These are phyloP conservation scores for Puccinellia tenuiflora DNA, from an alignment of 176 grass and related monocot genomes.

Conservation along the genomic window DNA sequence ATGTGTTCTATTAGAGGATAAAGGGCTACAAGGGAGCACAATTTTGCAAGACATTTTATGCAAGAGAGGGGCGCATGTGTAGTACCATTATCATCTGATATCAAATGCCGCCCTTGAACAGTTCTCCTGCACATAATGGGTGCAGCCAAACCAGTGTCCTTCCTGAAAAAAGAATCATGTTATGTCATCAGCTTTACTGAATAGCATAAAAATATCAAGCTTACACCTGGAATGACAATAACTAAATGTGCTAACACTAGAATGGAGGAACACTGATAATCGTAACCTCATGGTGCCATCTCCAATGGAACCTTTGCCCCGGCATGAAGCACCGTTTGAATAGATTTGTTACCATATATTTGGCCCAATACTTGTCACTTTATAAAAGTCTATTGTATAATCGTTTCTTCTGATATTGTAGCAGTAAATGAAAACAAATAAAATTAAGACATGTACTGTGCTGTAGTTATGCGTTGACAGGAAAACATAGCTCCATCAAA, in stretches of 20 bases:
- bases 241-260: neutral
- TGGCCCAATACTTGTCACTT: neutral
- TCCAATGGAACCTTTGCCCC: neutral
- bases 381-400: neutral
- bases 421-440: neutral
- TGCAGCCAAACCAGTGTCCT: constrained; percentile 51
- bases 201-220: neutral
- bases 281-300: neutral
- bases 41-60: neutral
- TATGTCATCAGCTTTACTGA: neutral
- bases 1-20: neutral
- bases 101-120: constrained; percentile 76
- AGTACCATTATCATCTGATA: constrained; percentile 88
- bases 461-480: neutral
- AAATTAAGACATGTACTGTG: neutral
- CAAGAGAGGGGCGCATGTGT: neutral
- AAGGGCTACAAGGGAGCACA: neutral
- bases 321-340: neutral
- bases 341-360: neutral
- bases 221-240: neutral
- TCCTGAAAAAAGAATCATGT: constrained; percentile 41
- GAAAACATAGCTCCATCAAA: neutral
- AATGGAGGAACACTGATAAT: neutral
- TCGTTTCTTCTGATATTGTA: neutral
- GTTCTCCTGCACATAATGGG: constrained; percentile 62